A percentile compares a stretch with the other conserved stretches of the same genome.
Evolutionary conservation across 2,329 filamentous ascomycete species (phyloP).

Genomic region (Fusarium miscanthi): DNA sequence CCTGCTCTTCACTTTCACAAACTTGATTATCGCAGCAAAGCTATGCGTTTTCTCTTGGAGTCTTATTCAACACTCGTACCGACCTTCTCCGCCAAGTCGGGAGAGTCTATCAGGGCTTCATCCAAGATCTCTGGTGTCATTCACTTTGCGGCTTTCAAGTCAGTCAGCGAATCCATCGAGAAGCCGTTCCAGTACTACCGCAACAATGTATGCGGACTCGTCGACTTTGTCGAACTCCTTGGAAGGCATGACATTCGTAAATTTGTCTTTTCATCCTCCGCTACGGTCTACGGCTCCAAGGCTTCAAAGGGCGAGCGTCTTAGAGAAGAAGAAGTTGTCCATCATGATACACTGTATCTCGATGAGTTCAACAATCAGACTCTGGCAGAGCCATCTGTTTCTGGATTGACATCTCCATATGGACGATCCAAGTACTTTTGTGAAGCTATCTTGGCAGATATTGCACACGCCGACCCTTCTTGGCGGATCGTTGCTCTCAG

Average conservation of each 20-base stretch:
- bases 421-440: slow-evolving; percentile 75
- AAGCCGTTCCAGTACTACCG: slow-evolving; percentile 71
- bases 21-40: slow-evolving; percentile 53
- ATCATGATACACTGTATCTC: slow-evolving; percentile 57
- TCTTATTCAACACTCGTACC: slow-evolving; percentile 46
- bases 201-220: slow-evolving; percentile 73
- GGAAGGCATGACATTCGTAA: slow-evolving; percentile 71
- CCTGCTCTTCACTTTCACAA: slow-evolving; percentile 52
- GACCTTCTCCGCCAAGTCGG: background rate
- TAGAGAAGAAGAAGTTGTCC: slow-evolving; percentile 57
- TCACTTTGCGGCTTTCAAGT: slow-evolving; percentile 76
- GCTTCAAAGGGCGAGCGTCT: slow-evolving; percentile 63
- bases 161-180: slow-evolving; percentile 72
- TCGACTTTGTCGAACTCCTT: slow-evolving; percentile 68
- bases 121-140: slow-evolving; percentile 62
- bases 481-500: slow-evolving; percentile 73
- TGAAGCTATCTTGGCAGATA: slow-evolving; percentile 72
- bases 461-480: slow-evolving; percentile 67
- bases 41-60: slow-evolving; percentile 53
- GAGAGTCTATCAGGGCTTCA: slow-evolving; percentile 2
- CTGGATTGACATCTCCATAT: slow-evolving; percentile 55
- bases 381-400: background rate
- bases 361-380: slow-evolving; percentile 52
- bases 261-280: slow-evolving; percentile 75
- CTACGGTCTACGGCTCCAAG: slow-evolving; percentile 72